phyloP scores from a whole-genome alignment of 1,284 basidiomycete genomes.

The Porogramme epimiltina region DNA sequence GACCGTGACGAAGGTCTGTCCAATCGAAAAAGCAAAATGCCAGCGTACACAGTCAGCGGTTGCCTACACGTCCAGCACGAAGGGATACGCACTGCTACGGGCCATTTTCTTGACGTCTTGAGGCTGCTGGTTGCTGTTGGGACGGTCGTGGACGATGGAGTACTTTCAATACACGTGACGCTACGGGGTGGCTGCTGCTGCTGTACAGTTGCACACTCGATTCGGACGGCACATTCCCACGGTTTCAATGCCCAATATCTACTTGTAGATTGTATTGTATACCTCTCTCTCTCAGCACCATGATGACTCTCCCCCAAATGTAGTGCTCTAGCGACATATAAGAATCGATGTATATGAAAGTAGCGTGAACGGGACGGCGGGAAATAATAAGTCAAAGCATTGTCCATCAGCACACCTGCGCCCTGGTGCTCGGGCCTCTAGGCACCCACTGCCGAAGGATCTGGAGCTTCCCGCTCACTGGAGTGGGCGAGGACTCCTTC shows the following conservation, averaged over 20 bases:
- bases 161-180: conserved; percentile 27
- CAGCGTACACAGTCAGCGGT: conserved; percentile 5
- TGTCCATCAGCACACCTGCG: conserved; percentile 22
- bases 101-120: conserved; percentile 71
- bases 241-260: too few species aligned
- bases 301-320: too few species aligned
- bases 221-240: conserved; percentile 26
- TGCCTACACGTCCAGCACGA: background rate
- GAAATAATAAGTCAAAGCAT: conserved; percentile 17
- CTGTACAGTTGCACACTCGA: conserved; percentile 44
- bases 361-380: background rate
- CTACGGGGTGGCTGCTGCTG: conserved; percentile 35
- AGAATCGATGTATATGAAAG: background rate
- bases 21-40: background rate
- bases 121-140: conserved; percentile 41
- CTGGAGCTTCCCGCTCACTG: conserved; percentile 45
- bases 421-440: conserved; percentile 18
- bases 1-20: conserved; percentile 87
- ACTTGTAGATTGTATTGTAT: too few species aligned
- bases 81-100: conserved; percentile 59
- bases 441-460: conserved; percentile 48
- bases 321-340: conserved; percentile 1
- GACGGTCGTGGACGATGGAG: conserved; percentile 21
- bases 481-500: conserved; percentile 2
- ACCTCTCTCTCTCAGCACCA: too few species aligned